Base-by-base conservation (phyloP, 768 basidiomycete species). In the Rhodotorula toruloides region DNA sequence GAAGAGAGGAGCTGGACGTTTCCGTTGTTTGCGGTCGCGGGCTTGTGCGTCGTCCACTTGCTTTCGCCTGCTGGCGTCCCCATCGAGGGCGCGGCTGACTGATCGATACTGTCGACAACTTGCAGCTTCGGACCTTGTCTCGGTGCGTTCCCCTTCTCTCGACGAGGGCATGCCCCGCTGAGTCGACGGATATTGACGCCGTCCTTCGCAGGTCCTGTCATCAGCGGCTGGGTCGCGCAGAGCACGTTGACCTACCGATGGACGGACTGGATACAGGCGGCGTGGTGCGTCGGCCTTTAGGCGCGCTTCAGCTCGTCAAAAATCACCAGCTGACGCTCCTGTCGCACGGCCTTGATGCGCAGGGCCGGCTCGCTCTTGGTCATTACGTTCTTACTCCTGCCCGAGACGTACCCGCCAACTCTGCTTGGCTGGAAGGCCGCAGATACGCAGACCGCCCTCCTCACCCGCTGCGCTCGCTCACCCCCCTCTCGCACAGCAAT, bases 381-480 rank as follows among this genome's bases (percentile, higher is more conserved):
- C 16, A 64, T 83, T 52, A 76, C 79, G 34, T 58, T 82, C 29
- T 42, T 74, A 32, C 74, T 81, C 63, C 76, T 86, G 0, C 86
- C 85, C 0, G 87, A 89, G 76, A 87, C 87, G 9, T 87, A 84
- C 65, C 84, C 82, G 0, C 86, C 86, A 0, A 79, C 85, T 12
- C 74, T 87, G 22, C 79, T 87, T 10, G 76, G 78, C 4, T 21
- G 46, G 9, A 59, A 76, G 77, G 60, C 64, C 2, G 14, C n/a
- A 3, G 54, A 37, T 47, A 10, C n/a, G 54, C 19, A 9, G 17
- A 0, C 6, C 22, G 16, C 50, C 19, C 36, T 37, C 9, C 12
- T 43, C 39, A 10, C 16, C 10, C 34, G 16, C 25, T 13, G 31
- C 21, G 1, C 34, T 12, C 19, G 7, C 27, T 48, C 7, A 36